Evolutionary conservation across 768 basidiomycete species (phyloP).

Genomic region (Clitopilus passeckerianus): DNA sequence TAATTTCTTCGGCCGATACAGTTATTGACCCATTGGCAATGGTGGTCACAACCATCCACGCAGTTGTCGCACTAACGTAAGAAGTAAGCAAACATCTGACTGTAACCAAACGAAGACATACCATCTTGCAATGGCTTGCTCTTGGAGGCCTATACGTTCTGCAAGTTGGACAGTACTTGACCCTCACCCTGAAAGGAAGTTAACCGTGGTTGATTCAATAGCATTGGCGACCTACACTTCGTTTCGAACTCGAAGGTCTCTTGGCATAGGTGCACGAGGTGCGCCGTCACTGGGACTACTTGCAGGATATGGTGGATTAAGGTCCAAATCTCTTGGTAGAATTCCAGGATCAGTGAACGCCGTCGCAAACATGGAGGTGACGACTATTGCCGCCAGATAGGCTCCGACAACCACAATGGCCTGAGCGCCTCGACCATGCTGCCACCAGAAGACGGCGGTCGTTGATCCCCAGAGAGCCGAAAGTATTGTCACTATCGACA

Average conservation of each 20-base stretch:
- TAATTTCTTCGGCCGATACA: constrained; percentile 96
- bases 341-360: constrained; percentile 86
- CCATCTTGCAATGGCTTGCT: constrained; percentile 95
- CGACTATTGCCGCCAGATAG: constrained; percentile 54
- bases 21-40: constrained; percentile 91
- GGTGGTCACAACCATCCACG: constrained; percentile 92
- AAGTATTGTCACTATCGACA: constrained; percentile 59
- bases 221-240: constrained; percentile 55
- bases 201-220: background rate
- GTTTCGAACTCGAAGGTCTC: constrained; percentile 74
- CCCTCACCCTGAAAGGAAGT: constrained; percentile 58
- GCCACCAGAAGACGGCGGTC: constrained; percentile 89
- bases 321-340: constrained; percentile 83
- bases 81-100: constrained; percentile 1
- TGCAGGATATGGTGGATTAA: constrained; percentile 72
- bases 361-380: constrained; percentile 74
- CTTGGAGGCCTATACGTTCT: constrained; percentile 89
- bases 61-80: constrained; percentile 85
- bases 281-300: constrained; percentile 60
- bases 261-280: constrained; percentile 62
- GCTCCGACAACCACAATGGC: constrained; percentile 46
- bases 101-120: constrained; percentile 25
- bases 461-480: constrained; percentile 85
- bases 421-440: constrained; percentile 29
- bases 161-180: constrained; percentile 94